Base-by-base conservation (phyloP, 225 moss, liverwort and hornwort species). In the Bryum argenteum region DNA sequence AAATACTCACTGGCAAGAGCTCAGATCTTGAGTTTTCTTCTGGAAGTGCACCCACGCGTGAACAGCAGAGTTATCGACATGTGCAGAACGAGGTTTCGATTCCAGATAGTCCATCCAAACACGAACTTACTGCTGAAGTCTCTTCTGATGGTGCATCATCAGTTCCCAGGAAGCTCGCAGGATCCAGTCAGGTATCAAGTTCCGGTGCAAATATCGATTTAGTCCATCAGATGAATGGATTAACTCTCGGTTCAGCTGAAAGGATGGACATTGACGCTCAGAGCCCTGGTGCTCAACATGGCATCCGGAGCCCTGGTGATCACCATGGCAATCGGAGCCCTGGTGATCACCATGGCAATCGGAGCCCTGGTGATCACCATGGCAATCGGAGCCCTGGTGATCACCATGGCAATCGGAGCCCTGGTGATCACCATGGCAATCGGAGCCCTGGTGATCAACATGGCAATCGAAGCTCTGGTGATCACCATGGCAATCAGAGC, bases 261-360 rank as follows among this genome's bases (percentile, higher is more conserved):
- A 72, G 12, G 60, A 41, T 81, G 63, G 58, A 71, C 64, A 20
- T 58, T 23, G 64, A 71, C 55, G 37, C 16, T 69, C 59, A 8
- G 42, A 71, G 17, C 69, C 66, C 56, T 53, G 64, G 39, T 70
- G 24, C 17, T 26, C 26, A 26, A 26, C 26, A 26, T 26, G 26
- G 26, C 26, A 26, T 26, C 4, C 26, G 26, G 26, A 26, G 26
- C 26, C 4, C 26, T 26, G 26, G 26, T 26, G 26, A 4, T 26
- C 26, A 26, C 2, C 26, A 26, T 26, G 26, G 26, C 26, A 26
- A 2, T 2, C 26, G 2, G 26, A 26, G 26, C 26, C 4, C 26
- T 26, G 26, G 26, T 26, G 26, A 4, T 26, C 26, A 26, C 2
- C 26, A 2, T 26, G 26, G 26, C 26, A 26, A 2, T 2, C 26